These are phyloP conservation scores for Deinandra increscens DNA, from an alignment of 129 eudicot species.

Conservation along the genomic window DNA sequence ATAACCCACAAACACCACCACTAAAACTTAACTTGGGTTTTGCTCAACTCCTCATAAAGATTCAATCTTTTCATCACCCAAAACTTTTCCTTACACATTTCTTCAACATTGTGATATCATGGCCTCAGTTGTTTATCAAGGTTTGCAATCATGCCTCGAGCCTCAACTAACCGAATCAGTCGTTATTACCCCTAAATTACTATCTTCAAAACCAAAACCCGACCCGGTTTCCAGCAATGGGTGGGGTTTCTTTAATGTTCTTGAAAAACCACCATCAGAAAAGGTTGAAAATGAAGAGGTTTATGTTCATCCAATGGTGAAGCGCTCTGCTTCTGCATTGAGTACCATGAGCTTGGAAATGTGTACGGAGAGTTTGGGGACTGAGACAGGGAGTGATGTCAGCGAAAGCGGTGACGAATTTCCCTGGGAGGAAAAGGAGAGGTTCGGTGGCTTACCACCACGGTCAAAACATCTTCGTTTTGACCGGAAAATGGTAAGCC, in stretches of 20 bases:
- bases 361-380: slow-evolving; percentile 90
- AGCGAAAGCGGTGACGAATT: slow-evolving; percentile 47
- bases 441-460: slow-evolving; percentile 2
- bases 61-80: slow-evolving; percentile 20
- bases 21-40: slow-evolving; percentile 14
- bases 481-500: slow-evolving; percentile 33
- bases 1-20: slow-evolving; percentile 14
- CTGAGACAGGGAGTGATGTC: slow-evolving; percentile 67
- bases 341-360: slow-evolving; percentile 83
- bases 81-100: slow-evolving; percentile 1
- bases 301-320: slow-evolving; percentile 71
- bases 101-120: slow-evolving; percentile 35
- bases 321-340: slow-evolving; percentile 49
- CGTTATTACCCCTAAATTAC: slow-evolving; percentile 30
- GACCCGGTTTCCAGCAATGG: slow-evolving; percentile 32
- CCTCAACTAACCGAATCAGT: slow-evolving; percentile 45
- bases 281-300: slow-evolving; percentile 30
- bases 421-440: slow-evolving; percentile 34
- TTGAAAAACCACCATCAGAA: slow-evolving; percentile 33
- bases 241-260: slow-evolving; percentile 47
- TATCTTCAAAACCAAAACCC: slow-evolving; percentile 26
- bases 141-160: slow-evolving; percentile 53
- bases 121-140: slow-evolving; percentile 51
- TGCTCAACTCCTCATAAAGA: slow-evolving; percentile 1
- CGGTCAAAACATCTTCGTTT: slow-evolving; percentile 24